Percentiles rank a stretch among this genome's conserved stretches.
Conservation (phyloP, 2,329 filamentous ascomycete species). For the Hyphodiscus sp. region DNA sequence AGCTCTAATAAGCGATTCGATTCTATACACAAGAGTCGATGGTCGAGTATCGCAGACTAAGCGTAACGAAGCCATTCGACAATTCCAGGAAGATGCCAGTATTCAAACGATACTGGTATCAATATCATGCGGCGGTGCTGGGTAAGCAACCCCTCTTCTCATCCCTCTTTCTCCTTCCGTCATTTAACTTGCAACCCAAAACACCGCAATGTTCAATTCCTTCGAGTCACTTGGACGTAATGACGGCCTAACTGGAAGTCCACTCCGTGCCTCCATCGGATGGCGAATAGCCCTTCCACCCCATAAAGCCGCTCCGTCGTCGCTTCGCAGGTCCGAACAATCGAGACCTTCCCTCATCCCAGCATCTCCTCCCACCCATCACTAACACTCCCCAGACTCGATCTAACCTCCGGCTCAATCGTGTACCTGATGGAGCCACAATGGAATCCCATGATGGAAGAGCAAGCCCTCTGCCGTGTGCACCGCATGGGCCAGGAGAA, state of each 20-base stretch:
- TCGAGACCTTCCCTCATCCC: too few species aligned
- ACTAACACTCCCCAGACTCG: constrained; percentile 1
- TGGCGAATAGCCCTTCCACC: too few species aligned
- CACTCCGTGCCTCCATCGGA: too few species aligned
- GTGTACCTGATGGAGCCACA: constrained; percentile 19
- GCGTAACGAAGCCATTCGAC: constrained; percentile 33
- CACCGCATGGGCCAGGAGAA: constrained; percentile 21
- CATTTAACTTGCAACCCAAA: too few species aligned
- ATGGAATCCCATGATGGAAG: constrained; percentile 27
- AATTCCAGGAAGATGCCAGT: constrained; percentile 33
- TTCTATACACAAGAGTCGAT: constrained; percentile 39
- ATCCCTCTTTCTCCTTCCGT: too few species aligned
- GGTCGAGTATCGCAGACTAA: constrained; percentile 39
- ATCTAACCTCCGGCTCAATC: constrained; percentile 15
- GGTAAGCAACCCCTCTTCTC: constrained; percentile 30
- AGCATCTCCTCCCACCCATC: neutral
- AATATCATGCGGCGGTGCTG: constrained; percentile 43
- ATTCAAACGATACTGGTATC: constrained; percentile 41
- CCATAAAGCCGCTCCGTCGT: too few species aligned
- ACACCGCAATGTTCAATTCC: too few species aligned
- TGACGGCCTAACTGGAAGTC: too few species aligned
- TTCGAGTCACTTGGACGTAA: too few species aligned
- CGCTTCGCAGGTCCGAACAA: too few species aligned
- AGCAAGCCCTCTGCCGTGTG: constrained; percentile 20
- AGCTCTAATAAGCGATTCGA: constrained; percentile 31